phyloP scores from a whole-genome alignment of 176 grass and related monocot genomes.

The Miscanthus lutarioriparius region DNA sequence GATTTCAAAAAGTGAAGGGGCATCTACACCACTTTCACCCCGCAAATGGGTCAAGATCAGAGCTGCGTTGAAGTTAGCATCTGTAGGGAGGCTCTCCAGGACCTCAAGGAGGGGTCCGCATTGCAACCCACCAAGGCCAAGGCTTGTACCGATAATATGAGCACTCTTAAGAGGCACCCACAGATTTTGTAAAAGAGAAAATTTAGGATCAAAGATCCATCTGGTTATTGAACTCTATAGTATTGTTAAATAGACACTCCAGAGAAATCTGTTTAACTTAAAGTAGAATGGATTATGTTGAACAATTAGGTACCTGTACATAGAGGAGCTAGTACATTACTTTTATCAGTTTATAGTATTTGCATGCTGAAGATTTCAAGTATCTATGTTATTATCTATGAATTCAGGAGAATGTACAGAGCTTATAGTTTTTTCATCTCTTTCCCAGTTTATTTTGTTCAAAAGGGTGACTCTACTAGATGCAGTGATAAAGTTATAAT shows the following conservation, averaged over 20 bases:
- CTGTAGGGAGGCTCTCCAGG: conserved; percentile 31
- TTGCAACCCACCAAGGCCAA: conserved; percentile 30
- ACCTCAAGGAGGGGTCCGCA: conserved; percentile 12
- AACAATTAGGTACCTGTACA: conserved; percentile 2
- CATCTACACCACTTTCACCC: conserved; percentile 33
- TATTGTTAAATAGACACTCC: conserved; percentile 20
- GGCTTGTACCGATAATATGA: conserved; percentile 47
- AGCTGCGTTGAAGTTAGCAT: conserved; percentile 48
- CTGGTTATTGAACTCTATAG: neutral
- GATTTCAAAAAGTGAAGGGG: conserved; percentile 25
- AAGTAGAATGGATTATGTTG: conserved; percentile 12
- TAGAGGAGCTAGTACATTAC: neutral
- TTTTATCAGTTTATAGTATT: neutral
- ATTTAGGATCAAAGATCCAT: conserved; percentile 32
- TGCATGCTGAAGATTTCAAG: neutral
- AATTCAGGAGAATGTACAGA: conserved; percentile 9
- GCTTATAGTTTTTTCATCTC: neutral
- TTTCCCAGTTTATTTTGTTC: neutral
- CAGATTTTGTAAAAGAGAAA: neutral
- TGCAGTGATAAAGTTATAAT: neutral
- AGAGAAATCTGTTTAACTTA: conserved; percentile 7
- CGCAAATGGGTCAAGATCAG: conserved; percentile 57
- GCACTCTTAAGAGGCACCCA: neutral
- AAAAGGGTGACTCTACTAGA: neutral
- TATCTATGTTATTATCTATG: conserved; percentile 4